These are phyloP conservation scores for Termitomyces sp. DNA, from an alignment of 768 basidiomycete genomes.

Conservation along the genomic window DNA sequence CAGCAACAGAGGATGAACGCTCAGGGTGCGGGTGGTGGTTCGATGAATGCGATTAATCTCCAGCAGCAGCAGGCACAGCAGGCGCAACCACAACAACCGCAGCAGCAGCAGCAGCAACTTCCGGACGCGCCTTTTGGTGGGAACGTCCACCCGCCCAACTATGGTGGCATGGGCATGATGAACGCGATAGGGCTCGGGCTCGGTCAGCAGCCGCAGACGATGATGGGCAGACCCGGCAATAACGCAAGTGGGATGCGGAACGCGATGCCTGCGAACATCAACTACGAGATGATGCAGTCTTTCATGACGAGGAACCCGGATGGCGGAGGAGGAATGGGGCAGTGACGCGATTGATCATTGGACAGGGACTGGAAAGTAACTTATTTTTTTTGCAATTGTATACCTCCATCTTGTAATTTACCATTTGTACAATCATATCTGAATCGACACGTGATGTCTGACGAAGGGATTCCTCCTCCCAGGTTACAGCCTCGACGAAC, in stretches of 20 bases:
- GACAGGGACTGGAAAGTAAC: not conserved
- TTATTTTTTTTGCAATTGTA: conserved; percentile 11
- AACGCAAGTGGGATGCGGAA: conserved; percentile 6
- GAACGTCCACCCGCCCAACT: conserved; percentile 7
- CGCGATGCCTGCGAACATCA: conserved; percentile 21
- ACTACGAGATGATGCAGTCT: conserved; percentile 36
- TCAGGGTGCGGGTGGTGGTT: no score
- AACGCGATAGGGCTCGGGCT: conserved; percentile 14
- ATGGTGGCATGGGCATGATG: conserved; percentile 18
- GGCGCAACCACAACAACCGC: conserved; percentile 11
- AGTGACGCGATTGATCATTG: not conserved
- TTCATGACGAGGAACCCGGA: conserved; percentile 32
- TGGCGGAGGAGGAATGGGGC: conserved; percentile 9
- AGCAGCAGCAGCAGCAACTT: conserved; percentile 16
- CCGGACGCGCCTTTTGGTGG: conserved; percentile 6
- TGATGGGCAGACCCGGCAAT: conserved; percentile 12
- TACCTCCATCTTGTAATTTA: conserved; percentile 1
- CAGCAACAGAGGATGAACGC: not conserved
- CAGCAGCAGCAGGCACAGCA: conserved; percentile 16
- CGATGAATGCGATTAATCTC: not conserved
- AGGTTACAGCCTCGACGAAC: not conserved
- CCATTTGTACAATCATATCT: not conserved
- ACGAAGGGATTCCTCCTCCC: no score
- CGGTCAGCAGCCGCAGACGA: conserved; percentile 15
- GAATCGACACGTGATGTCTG: conserved; percentile 4